Evolutionary conservation across 495 filamentous ascomycete genomes (phyloP), one percentile per base, ranked within the genome.

Genomic region (Amorphotheca resinae): DNA sequence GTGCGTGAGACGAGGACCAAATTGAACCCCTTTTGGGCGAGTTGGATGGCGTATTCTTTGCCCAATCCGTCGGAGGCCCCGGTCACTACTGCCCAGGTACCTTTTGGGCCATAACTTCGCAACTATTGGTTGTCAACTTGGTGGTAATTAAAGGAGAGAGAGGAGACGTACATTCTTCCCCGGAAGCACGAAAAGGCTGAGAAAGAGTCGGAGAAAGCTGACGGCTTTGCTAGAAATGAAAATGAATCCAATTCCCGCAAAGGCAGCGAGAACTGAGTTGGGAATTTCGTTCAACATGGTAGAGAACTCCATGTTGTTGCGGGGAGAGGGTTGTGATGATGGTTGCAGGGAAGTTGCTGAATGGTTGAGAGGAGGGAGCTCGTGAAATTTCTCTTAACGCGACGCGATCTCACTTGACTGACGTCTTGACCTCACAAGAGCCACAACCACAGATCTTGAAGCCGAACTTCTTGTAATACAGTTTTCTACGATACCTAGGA

Each of bases 31-130:
- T 87, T 83, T 26, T 69, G 65, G n/a, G 91, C 87, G 42, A 96
- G 77, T 58, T 95, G 87, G 44, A 82, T 67, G 35, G 89, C 84
- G 58, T 83, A 99, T 69, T 96, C 91, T 67, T 95, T 95, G 55
- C 93, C 93, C 41, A 99, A 76, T 49, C 93, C 93, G 66, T 96
- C 91, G 9, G 87, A 94, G 43, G 93, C 91, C 50, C 93, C 93
- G 35, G 93, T 96, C 16, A 99, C 73, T 33, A 99, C 73, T 16
- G 87, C 91, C 87, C 88, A 99, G 55, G 78, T 88, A 45, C 88
- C 88, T 54, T 85, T 87, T 48, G 79, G 81, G 50, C 87, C 93
- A 66, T 95, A 95, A 48, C 79, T 85, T 46, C 74, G 77, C 42
- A 99, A 79, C 91, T 98, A 16, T 39, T 12, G 4, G 6, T 5